These are phyloP conservation scores for Lyophyllum atratum DNA, from an alignment of 768 basidiomycete species.

Conservation along the genomic window DNA sequence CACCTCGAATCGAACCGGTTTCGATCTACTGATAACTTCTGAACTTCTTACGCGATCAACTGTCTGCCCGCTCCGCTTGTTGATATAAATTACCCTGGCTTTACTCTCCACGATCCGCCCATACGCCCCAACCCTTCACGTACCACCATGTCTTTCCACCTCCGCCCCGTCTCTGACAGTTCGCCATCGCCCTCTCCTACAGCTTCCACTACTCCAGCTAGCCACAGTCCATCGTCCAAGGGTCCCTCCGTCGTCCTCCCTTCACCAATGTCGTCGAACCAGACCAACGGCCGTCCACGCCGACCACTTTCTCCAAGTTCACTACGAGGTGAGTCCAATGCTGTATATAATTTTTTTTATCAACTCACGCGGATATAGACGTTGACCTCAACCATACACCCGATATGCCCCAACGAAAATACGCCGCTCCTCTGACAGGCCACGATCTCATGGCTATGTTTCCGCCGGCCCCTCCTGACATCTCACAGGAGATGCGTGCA, in stretches of 20 bases:
- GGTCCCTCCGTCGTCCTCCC: slow-evolving; percentile 22
- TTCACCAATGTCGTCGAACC: slow-evolving; percentile 31
- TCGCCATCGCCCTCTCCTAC: slow-evolving; percentile 58
- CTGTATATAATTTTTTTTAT: neutral
- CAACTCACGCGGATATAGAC: slow-evolving; percentile 39
- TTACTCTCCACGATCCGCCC: slow-evolving; percentile 10
- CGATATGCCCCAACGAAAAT: slow-evolving; percentile 54
- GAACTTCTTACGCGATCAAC: slow-evolving; percentile 27
- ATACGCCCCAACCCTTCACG: slow-evolving; percentile 23
- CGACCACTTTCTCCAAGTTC: slow-evolving; percentile 67
- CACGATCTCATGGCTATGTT: slow-evolving; percentile 88
- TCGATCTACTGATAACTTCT: slow-evolving; percentile 28
- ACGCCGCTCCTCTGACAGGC: slow-evolving; percentile 76
- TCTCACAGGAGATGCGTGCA: slow-evolving; percentile 53
- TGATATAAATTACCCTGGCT: slow-evolving; percentile 27
- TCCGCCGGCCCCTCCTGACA: slow-evolving; percentile 66
- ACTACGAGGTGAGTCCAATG: slow-evolving; percentile 48
- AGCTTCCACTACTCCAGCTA: slow-evolving; percentile 44
- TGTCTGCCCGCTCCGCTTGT: slow-evolving; percentile 24
- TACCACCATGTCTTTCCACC: slow-evolving; percentile 40
- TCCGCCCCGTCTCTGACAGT: slow-evolving; percentile 54
- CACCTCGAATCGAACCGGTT: slow-evolving; percentile 32
- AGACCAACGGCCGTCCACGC: slow-evolving; percentile 37
- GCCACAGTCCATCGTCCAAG: slow-evolving; percentile 40
- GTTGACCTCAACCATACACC: slow-evolving; percentile 61